Evolutionary conservation across 345 rosid genomes (phyloP).

Genomic region (Angophora floribunda): DNA sequence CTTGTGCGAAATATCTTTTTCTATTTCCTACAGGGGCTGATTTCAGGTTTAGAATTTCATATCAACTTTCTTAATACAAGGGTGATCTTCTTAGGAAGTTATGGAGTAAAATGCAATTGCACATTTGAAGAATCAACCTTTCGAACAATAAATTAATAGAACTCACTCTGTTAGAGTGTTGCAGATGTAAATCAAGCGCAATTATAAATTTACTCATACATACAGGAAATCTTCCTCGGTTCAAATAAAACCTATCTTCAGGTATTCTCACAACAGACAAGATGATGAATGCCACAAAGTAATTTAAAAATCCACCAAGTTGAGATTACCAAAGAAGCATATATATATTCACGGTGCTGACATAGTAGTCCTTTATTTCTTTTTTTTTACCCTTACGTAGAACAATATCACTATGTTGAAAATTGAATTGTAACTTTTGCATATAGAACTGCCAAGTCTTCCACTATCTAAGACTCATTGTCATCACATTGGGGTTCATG

Average conservation of each 20-base stretch:
- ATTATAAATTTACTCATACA: too few relatives aligned
- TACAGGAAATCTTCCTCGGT: background rate
- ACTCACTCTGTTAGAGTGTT: background rate
- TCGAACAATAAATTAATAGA: background rate
- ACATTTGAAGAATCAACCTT: background rate
- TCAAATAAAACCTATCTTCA: too few relatives aligned
- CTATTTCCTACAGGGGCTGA: background rate
- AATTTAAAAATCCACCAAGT: background rate
- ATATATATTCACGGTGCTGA: background rate
- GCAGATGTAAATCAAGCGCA: background rate
- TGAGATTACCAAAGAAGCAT: background rate
- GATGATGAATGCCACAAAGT: background rate
- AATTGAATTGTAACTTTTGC: background rate
- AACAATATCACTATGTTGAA: background rate
- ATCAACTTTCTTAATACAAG: background rate
- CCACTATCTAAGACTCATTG: background rate
- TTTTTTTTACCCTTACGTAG: background rate
- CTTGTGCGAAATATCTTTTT: too few relatives aligned
- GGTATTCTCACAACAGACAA: background rate
- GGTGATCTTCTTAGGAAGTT: background rate
- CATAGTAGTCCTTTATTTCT: background rate
- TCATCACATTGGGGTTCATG: background rate
- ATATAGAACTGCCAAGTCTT: background rate
- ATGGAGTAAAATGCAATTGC: too few relatives aligned
- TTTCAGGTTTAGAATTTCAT: background rate